Percentiles rank a stretch among this genome's conserved stretches.
Conservation (phyloP, 2,329 filamentous ascomycete genomes). For the Penicillium verrucosum region DNA sequence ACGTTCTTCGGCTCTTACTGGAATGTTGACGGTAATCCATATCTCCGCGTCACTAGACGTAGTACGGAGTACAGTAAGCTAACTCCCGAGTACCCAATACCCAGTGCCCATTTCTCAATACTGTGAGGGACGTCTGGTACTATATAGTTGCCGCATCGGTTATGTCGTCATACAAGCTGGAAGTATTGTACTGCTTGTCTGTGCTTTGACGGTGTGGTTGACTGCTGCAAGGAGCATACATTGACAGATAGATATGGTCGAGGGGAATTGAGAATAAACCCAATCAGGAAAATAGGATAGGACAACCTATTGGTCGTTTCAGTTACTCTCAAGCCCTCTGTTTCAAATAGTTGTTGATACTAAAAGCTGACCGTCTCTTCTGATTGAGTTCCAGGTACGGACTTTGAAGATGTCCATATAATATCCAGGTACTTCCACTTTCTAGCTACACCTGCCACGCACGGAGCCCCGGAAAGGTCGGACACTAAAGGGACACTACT, state of each 20-base stretch:
- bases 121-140: background rate
- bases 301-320: background rate
- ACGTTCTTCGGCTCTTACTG: conserved; percentile 5
- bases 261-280: conserved; percentile 1
- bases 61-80: background rate
- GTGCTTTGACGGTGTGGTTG: background rate
- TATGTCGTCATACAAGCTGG: background rate
- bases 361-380: background rate
- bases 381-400: background rate
- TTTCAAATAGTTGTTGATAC: background rate
- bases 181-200: background rate
- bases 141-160: background rate
- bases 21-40: background rate
- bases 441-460: background rate
- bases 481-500: background rate
- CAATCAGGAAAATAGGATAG: background rate
- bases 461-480: background rate
- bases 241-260: background rate
- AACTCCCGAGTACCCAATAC: background rate
- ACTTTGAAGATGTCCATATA: background rate
- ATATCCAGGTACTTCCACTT: background rate
- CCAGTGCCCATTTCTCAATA: too few relatives aligned
- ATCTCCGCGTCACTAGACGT: background rate
- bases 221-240: background rate
- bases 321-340: background rate